Percentiles rank a stretch among this genome's conserved stretches.
These are phyloP conservation scores for Phaffomyces thermotolerans DNA, from an alignment of 805 yeast genomes.

Conservation along the genomic window DNA sequence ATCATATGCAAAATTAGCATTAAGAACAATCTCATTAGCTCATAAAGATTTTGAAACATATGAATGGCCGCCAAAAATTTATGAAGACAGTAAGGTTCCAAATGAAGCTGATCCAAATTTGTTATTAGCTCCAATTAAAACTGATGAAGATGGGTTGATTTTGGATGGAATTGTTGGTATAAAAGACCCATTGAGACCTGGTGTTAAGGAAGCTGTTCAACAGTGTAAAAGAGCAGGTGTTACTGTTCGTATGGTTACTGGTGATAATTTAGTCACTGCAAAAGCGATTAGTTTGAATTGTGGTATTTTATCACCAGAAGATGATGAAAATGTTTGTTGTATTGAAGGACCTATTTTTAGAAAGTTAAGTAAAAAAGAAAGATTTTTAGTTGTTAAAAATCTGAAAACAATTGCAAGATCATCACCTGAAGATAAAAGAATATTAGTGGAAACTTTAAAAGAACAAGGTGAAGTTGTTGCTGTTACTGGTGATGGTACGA, in stretches of 20 bases:
- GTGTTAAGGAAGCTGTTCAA: conserved; percentile 82
- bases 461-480: conserved; percentile 90
- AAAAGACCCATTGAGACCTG: conserved; percentile 88
- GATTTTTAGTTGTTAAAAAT: conserved; percentile 57
- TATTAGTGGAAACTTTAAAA: conserved; percentile 75
- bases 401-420: conserved; percentile 87
- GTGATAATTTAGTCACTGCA: conserved; percentile 90
- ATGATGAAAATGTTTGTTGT: conserved; percentile 48
- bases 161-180: conserved; percentile 83
- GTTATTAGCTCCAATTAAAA: conserved; percentile 30
- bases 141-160: conserved; percentile 32
- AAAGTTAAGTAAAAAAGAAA: conserved; percentile 48
- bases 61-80: conserved; percentile 64
- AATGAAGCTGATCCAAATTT: conserved; percentile 37
- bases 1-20: conserved; percentile 65
- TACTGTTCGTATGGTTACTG: conserved; percentile 95
- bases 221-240: conserved; percentile 91
- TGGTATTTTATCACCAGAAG: conserved; percentile 53
- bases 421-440: conserved; percentile 90
- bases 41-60: conserved; percentile 57
- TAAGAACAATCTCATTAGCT: conserved; percentile 84
- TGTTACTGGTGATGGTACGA: conserved; percentile 98
- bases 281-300: conserved; percentile 84
- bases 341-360: conserved; percentile 95
- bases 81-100: conserved; percentile 26